Evolutionary conservation across 129 eudicot genomes (phyloP).

Genomic region (Artemisia tridentata): DNA sequence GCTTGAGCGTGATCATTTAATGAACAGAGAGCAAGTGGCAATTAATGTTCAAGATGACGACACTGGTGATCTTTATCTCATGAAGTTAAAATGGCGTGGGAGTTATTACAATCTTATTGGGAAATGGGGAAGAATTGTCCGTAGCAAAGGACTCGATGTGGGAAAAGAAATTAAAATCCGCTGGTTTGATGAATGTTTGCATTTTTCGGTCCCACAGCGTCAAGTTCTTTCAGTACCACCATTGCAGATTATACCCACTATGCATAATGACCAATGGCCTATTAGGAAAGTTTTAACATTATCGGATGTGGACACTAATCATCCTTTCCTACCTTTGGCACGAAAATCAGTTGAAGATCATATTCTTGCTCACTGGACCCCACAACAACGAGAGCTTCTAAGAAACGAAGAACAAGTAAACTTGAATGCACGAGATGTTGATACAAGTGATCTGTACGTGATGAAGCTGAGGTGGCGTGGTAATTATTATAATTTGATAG

Average conservation of each 20-base stretch:
- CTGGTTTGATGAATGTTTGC: conserved; percentile 67
- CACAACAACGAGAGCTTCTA: conserved; percentile 53
- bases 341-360: conserved; percentile 80
- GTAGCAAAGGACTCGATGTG: conserved; percentile 67
- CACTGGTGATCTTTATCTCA: conserved; percentile 61
- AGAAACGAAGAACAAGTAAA: conserved; percentile 76
- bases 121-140: conserved; percentile 80
- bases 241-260: conserved; percentile 43
- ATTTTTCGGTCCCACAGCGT: conserved; percentile 72
- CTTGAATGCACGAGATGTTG: conserved; percentile 65
- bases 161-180: conserved; percentile 71
- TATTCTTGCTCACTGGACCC: conserved; percentile 70
- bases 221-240: conserved; percentile 49
- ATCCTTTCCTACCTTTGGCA: conserved; percentile 77
- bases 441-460: conserved; percentile 64
- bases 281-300: conserved; percentile 69
- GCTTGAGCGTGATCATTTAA: conserved; percentile 58
- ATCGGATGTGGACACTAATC: conserved; percentile 73
- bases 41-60: conserved; percentile 75
- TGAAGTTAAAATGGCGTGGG: conserved; percentile 90
- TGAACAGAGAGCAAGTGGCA: conserved; percentile 56
- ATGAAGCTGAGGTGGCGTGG: conserved; percentile 90
- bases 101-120: conserved; percentile 77
- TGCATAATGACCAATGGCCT: conserved; percentile 68
- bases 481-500: conserved; percentile 67